phyloP scores from a whole-genome alignment of 2,329 filamentous ascomycete species.

The Amauroascus niger region DNA sequence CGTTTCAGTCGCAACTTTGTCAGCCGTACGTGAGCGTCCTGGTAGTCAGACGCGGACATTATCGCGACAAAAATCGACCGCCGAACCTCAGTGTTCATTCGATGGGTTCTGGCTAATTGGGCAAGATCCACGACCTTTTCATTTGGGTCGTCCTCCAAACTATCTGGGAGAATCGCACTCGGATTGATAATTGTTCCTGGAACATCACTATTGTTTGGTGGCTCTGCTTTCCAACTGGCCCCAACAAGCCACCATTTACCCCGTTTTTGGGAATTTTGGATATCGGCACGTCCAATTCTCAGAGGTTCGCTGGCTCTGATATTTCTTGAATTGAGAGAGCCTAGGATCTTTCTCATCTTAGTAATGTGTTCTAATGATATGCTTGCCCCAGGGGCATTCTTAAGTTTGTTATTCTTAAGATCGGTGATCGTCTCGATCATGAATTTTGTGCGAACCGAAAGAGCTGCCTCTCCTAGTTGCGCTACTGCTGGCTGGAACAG shows the following conservation, averaged over 20 bases:
- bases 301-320: constrained; percentile 71
- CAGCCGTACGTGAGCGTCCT: constrained; percentile 72
- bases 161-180: constrained; percentile 12
- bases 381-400: constrained; percentile 61
- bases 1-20: constrained; percentile 76
- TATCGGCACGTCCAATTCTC: constrained; percentile 69
- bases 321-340: constrained; percentile 55
- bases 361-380: constrained; percentile 72
- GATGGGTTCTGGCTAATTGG: constrained; percentile 66
- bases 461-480: constrained; percentile 55
- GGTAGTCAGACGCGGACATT: constrained; percentile 72
- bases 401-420: constrained; percentile 86
- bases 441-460: constrained; percentile 85
- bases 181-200: constrained; percentile 14
- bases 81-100: constrained; percentile 78
- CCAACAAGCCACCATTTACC: constrained; percentile 99
- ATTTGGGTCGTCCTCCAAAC: constrained; percentile 33
- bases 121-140: constrained; percentile 52
- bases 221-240: constrained; percentile 63
- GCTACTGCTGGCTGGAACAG: constrained; percentile 64
- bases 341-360: constrained; percentile 80
- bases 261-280: constrained; percentile 70
- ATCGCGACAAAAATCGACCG: constrained; percentile 89
- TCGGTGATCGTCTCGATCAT: constrained; percentile 97
- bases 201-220: constrained; percentile 23